Conservation (phyloP, 2,329 filamentous ascomycete genomes). For the Ploettnerulaceae sp. region DNA sequence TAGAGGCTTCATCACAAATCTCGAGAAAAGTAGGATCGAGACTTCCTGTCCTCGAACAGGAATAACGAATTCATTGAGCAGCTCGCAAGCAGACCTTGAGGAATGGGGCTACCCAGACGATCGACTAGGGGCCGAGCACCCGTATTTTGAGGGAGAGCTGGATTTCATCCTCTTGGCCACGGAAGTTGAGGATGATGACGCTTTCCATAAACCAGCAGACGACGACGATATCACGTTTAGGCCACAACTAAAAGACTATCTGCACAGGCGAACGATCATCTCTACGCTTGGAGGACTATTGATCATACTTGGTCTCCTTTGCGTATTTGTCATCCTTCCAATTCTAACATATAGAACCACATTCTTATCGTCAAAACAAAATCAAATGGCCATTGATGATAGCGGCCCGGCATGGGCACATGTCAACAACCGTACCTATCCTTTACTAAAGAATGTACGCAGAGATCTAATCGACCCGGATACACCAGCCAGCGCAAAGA, state of each 20-base stretch:
- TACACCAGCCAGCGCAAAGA: conserved; percentile 44
- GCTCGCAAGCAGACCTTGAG: conserved; percentile 32
- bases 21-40: conserved; percentile 1
- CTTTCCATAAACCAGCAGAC: conserved; percentile 47
- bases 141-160: conserved; percentile 38
- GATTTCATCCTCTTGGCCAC: conserved; percentile 42
- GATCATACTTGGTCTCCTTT: conserved; percentile 43
- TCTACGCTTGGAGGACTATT: conserved; percentile 37
- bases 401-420: conserved; percentile 37
- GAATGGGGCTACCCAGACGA: conserved; percentile 43
- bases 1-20: conserved; percentile 1
- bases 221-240: conserved; percentile 43
- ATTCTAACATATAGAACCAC: conserved; percentile 41
- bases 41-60: conserved; percentile 17
- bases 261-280: conserved; percentile 39
- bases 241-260: conserved; percentile 41
- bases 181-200: conserved; percentile 48
- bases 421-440: conserved; percentile 44
- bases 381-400: not conserved
- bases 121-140: conserved; percentile 40
- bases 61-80: conserved; percentile 22
- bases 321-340: conserved; percentile 47
- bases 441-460: conserved; percentile 44
- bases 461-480: conserved; percentile 47
- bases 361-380: not conserved